Evolutionary conservation across 805 yeast genomes (phyloP), one percentile per base, ranked within the genome.

Genomic region (Yarrowia osloensis): DNA sequence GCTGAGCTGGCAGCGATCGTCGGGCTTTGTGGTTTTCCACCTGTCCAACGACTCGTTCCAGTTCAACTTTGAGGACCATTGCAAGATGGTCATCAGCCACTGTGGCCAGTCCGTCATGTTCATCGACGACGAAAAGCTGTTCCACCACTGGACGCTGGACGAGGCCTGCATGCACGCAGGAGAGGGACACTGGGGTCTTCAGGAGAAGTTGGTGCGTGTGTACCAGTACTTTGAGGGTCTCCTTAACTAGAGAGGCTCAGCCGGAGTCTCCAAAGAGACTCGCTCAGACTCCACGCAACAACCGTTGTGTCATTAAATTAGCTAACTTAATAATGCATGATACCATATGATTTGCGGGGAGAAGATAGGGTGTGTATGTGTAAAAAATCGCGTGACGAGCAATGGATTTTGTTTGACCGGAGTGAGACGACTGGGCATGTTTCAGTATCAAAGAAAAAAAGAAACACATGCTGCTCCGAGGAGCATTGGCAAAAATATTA

Each of bases 11-110:
- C 86, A 91, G 26, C 86, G 98, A 76, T 86, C 88, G 66, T 84
- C 86, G 54, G 88, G 86, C 70, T 91, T 85, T 75, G 91, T 93
- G 67, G 89, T 93, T 96, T 95, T 95, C 80, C 94, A 91, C 76
- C 79, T 95, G 80, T 90, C 96, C 74, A 91, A 92, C 74, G 97
- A 97, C 22, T 88, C 91, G 47, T 86, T 90, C 77, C 99, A 95
- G 77, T 93, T 93, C 80, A 95, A 95, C 78, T 95, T 95, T 79
- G 89, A 89, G 76, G 98, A 95, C 78, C 99, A 95, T 75, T 93
- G 89, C 78, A 95, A 95, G 78, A 79, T 93, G 67, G 87, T 96
- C 68, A 76, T 94, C 44, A 88, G 93, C 50, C 88, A 88, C 71
- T 81, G 85, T 67, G 98, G 97, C 24, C 82, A 84, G 69, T 85